A percentile compares a stretch with the other conserved stretches of the same genome.
phyloP scores from a whole-genome alignment of 2,329 filamentous ascomycete genomes.

The Ophiostoma angusticollis region DNA sequence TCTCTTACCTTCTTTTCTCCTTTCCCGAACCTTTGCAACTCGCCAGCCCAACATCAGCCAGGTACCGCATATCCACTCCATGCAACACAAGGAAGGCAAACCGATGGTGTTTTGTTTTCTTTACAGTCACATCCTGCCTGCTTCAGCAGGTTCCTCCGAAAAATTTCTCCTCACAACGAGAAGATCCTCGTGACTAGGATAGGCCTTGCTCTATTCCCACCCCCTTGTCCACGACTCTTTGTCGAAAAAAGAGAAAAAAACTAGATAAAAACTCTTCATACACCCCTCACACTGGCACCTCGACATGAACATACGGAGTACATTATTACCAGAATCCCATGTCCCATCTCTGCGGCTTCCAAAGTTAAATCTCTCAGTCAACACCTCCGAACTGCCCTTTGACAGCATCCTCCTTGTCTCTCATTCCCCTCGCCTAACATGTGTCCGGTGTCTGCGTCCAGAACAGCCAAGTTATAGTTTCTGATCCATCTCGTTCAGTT shows the following conservation, averaged over 20 bases:
- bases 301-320: conserved; percentile 7
- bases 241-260: no score
- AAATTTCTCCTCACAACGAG: neutral
- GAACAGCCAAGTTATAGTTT: no score
- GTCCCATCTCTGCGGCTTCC: conserved; percentile 6
- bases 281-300: conserved; percentile 4
- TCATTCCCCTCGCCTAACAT: no score
- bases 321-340: conserved; percentile 2
- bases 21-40: conserved; percentile 5
- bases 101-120: conserved; percentile 1
- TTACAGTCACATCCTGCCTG: neutral
- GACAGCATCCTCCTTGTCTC: neutral
- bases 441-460: no score
- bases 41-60: conserved; percentile 6
- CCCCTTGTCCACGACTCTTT: no score
- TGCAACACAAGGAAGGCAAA: conserved; percentile 2
- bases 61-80: conserved; percentile 6
- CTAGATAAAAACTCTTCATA: conserved; percentile 3
- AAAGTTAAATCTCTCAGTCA: neutral
- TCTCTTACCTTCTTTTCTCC: neutral
- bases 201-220: no score
- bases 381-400: neutral
- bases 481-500: no score
- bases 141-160: conserved; percentile 3
- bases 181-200: no score